These are phyloP conservation scores for Phoma sp. DNA, from an alignment of 2,329 filamentous ascomycete genomes.

Conservation along the genomic window DNA sequence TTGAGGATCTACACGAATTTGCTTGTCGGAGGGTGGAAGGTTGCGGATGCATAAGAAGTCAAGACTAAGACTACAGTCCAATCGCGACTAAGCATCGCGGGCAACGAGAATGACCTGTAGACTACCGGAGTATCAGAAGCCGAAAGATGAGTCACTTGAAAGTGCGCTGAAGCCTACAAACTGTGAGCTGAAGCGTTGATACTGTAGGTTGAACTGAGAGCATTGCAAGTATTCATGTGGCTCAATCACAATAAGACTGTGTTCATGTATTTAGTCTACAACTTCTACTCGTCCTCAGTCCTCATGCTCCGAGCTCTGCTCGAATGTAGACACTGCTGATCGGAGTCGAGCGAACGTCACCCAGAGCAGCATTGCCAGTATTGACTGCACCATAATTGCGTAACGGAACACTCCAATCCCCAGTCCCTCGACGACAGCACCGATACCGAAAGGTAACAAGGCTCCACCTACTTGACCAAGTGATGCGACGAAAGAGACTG, in stretches of 20 bases:
- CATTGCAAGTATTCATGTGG: not conserved
- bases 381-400: constrained; percentile 34
- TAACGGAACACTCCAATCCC: constrained; percentile 51
- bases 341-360: constrained; percentile 22
- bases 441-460: constrained; percentile 54
- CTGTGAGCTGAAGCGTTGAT: not conserved
- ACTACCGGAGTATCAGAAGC: too few species aligned
- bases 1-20: constrained; percentile 33
- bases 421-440: constrained; percentile 48
- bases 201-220: not conserved
- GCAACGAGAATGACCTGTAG: too few species aligned
- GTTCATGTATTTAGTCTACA: not conserved
- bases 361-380: constrained; percentile 35
- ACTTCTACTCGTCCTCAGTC: too few species aligned
- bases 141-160: too few species aligned
- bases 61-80: not conserved
- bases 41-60: constrained; percentile 9
- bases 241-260: not conserved
- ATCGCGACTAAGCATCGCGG: too few species aligned
- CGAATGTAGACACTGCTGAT: not conserved
- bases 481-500: constrained; percentile 55
- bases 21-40: constrained; percentile 34
- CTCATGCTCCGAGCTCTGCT: not conserved
- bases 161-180: not conserved
- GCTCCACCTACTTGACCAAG: constrained; percentile 56